Evolutionary conservation across 2,329 filamentous ascomycete genomes (phyloP).

Genomic region (Colletotrichum ledebouriae): DNA sequence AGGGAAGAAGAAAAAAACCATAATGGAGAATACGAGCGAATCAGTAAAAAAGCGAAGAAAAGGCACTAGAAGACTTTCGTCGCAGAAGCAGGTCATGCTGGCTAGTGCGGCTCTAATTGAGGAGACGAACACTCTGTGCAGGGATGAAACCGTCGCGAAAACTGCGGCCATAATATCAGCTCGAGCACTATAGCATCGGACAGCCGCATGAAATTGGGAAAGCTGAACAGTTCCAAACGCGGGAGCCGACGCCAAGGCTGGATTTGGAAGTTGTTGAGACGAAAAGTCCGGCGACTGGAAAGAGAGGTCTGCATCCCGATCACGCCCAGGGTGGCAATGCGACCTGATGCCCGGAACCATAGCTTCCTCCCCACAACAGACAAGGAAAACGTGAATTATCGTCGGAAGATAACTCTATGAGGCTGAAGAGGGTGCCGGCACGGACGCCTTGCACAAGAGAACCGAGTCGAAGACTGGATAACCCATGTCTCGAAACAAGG

Average conservation of each 20-base stretch:
- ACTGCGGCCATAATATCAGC: constrained; percentile 27
- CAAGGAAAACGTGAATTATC: constrained; percentile 29
- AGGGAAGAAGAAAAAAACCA: constrained; percentile 4
- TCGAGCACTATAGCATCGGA: constrained; percentile 22
- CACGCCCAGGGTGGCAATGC: constrained; percentile 27
- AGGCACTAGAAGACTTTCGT: constrained; percentile 16
- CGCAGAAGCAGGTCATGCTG: constrained; percentile 25
- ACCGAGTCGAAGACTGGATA: constrained; percentile 15
- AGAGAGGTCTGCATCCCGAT: constrained; percentile 5
- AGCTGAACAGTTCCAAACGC: not conserved
- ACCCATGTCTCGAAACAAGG: constrained; percentile 40
- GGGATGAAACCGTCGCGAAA: constrained; percentile 37
- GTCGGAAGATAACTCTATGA: constrained; percentile 40
- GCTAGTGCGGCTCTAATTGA: constrained; percentile 29
- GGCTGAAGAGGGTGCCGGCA: constrained; percentile 25
- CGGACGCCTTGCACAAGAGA: constrained; percentile 11
- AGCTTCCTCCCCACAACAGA: constrained; percentile 24
- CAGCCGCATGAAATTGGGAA: constrained; percentile 5
- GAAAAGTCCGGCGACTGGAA: constrained; percentile 14
- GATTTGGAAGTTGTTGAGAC: constrained; percentile 26
- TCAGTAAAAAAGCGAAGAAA: not conserved
- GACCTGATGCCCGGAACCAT: constrained; percentile 17
- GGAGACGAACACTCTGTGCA: constrained; percentile 36
- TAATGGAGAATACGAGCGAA: not conserved
- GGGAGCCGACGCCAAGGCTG: constrained; percentile 3